Percentiles rank a stretch among this genome's conserved stretches.
These are phyloP conservation scores for Cytospora piceae DNA, from an alignment of 2,329 filamentous ascomycete genomes.

Conservation along the genomic window DNA sequence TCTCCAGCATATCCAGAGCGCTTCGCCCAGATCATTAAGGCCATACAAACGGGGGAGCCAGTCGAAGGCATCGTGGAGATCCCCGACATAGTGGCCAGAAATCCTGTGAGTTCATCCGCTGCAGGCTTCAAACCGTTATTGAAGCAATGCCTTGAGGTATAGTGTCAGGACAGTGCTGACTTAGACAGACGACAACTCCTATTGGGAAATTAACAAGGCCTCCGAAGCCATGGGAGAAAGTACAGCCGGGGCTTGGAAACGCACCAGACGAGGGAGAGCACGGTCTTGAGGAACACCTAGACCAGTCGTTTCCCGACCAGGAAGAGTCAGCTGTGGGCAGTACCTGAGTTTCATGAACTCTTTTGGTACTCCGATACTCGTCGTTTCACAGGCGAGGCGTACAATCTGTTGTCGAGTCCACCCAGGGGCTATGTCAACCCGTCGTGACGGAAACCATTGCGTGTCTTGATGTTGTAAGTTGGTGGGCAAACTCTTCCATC, in stretches of 20 bases:
- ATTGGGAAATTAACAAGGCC: conserved; percentile 53
- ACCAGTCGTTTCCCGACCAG: conserved; percentile 38
- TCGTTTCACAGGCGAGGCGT: background rate
- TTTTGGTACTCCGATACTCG: background rate
- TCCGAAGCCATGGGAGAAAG: conserved; percentile 79
- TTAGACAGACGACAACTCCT: conserved; percentile 49
- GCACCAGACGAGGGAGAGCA: conserved; percentile 11
- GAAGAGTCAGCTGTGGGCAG: conserved; percentile 28
- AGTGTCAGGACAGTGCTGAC: conserved; percentile 7
- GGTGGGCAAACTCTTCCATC: no score
- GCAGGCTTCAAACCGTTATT: background rate
- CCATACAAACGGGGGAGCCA: conserved; percentile 80
- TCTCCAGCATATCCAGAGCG: conserved; percentile 72
- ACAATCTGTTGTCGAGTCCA: background rate
- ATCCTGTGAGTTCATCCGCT: conserved; percentile 57
- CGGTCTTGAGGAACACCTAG: conserved; percentile 14
- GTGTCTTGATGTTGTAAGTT: no score
- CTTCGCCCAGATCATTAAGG: conserved; percentile 83
- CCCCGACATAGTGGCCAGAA: conserved; percentile 75
- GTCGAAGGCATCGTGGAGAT: conserved; percentile 89
- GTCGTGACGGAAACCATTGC: no score
- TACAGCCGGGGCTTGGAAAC: conserved; percentile 33
- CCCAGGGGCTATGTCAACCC: background rate
- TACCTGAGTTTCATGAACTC: background rate
- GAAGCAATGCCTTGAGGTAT: background rate